Percentiles rank a stretch among this genome's conserved stretches.
Evolutionary conservation across 129 eudicot species (phyloP).

Genomic region (Centrapalus pauciflorus): DNA sequence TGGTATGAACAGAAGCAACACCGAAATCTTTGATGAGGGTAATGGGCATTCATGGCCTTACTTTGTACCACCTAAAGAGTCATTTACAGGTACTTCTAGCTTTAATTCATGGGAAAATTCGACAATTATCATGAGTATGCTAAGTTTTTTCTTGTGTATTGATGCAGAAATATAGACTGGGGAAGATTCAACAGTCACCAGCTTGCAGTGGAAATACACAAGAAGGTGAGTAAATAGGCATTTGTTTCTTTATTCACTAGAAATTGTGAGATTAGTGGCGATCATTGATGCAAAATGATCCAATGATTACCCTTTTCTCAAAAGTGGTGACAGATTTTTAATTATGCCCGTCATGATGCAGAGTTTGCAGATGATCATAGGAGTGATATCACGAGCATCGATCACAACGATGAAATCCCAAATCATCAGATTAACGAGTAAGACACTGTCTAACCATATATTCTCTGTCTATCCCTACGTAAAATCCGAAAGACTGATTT

Average conservation of each 20-base stretch:
- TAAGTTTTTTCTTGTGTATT: conserved; percentile 10
- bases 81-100: conserved; percentile 67
- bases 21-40: conserved; percentile 85
- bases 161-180: conserved; percentile 89
- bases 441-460: conserved; percentile 4
- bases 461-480: background rate
- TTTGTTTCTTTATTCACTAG: background rate
- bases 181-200: conserved; percentile 60
- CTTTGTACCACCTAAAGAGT: conserved; percentile 93
- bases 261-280: background rate
- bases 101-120: background rate
- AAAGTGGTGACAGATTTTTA: background rate
- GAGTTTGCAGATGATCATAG: conserved; percentile 44
- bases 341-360: conserved; percentile 17
- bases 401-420: conserved; percentile 40
- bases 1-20: conserved; percentile 66
- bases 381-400: conserved; percentile 33
- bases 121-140: background rate
- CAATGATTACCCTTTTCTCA: conserved; percentile 3
- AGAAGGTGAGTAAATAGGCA: conserved; percentile 44
- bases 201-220: conserved; percentile 40
- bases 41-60: conserved; percentile 89
- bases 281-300: background rate
- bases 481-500: conserved; percentile 12
- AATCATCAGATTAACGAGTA: conserved; percentile 62